Evolutionary conservation across 768 basidiomycete genomes (phyloP).

Genomic region (Rhodotorula graminis): DNA sequence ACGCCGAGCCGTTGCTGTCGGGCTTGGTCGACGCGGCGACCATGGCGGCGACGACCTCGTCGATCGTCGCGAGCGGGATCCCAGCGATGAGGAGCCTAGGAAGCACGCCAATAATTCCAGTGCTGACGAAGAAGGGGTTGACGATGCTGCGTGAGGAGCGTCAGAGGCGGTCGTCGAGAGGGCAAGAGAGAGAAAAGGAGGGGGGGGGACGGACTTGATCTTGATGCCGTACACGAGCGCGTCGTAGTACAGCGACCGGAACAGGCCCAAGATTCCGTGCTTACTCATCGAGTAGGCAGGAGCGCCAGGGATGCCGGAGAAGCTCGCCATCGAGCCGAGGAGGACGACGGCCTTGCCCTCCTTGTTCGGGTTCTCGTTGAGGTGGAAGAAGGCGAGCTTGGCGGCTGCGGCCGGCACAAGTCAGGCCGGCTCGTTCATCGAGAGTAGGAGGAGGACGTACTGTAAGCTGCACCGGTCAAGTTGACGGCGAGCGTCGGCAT

Average conservation of each 20-base stretch:
- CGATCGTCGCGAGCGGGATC: slow-evolving; percentile 39
- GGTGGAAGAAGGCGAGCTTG: slow-evolving; percentile 56
- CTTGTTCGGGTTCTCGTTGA: slow-evolving; percentile 43
- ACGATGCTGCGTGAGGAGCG: neutral
- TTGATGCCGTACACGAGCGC: slow-evolving; percentile 50
- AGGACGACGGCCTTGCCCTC: slow-evolving; percentile 53
- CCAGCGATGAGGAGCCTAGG: slow-evolving; percentile 54
- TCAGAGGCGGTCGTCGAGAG: neutral
- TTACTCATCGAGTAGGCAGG: slow-evolving; percentile 50
- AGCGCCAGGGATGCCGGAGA: slow-evolving; percentile 52
- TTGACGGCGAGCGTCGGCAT: slow-evolving; percentile 55
- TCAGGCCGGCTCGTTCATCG: neutral
- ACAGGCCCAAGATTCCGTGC: slow-evolving; percentile 51
- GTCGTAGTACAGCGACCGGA: slow-evolving; percentile 53
- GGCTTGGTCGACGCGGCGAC: slow-evolving; percentile 55
- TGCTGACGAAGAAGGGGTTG: slow-evolving; percentile 3
- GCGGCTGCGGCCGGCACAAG: slow-evolving; percentile 47
- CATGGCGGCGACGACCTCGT: slow-evolving; percentile 55
- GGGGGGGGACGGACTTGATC: slow-evolving; percentile 53
- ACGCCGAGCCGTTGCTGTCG: slow-evolving; percentile 38
- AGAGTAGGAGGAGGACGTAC: slow-evolving; percentile 44
- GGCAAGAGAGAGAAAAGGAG: neutral
- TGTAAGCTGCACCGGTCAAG: slow-evolving; percentile 53
- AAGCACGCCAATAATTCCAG: slow-evolving; percentile 49
- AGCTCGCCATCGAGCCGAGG: slow-evolving; percentile 60